A percentile compares a stretch with the other conserved stretches of the same genome.
These are phyloP conservation scores for Tulasnella sp. DNA, from an alignment of 768 basidiomycete genomes.

Conservation along the genomic window DNA sequence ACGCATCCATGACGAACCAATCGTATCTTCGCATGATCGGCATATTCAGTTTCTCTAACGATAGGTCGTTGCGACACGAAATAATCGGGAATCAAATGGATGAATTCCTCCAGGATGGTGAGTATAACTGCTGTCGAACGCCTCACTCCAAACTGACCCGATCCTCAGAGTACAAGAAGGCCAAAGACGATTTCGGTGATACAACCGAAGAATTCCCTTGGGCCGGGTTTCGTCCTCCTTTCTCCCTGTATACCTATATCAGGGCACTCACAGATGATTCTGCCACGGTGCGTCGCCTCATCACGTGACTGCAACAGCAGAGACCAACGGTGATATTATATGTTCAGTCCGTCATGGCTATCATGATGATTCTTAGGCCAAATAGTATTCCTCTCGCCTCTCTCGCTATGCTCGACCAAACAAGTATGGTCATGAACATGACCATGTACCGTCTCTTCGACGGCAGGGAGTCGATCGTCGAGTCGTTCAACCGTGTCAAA, in stretches of 20 bases:
- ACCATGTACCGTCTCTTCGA: not conserved
- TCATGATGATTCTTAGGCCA: slow-evolving; percentile 2
- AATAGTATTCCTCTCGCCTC: not conserved
- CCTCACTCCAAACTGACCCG: not conserved
- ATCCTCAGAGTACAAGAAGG: not conserved
- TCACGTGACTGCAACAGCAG: not conserved
- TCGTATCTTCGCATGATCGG: not conserved
- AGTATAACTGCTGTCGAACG: not conserved
- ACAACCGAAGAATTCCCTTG: not conserved
- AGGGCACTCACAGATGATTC: slow-evolving; percentile 1
- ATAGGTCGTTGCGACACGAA: not conserved
- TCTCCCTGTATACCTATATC: not conserved
- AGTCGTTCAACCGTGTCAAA: slow-evolving; percentile 3
- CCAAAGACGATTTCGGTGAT: slow-evolving; percentile 2
- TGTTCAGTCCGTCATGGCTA: slow-evolving; percentile 1
- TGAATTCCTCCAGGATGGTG: not conserved
- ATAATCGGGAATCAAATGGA: not conserved
- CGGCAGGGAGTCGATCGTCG: not conserved
- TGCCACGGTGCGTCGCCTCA: not conserved
- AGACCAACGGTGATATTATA: not conserved
- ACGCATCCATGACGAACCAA: not conserved
- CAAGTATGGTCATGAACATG: not conserved
- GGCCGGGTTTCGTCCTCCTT: not conserved
- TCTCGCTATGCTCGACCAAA: not conserved
- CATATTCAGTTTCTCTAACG: not conserved